Conservation (phyloP, 83 land plant genomes). For the Picea mariana region DNA sequence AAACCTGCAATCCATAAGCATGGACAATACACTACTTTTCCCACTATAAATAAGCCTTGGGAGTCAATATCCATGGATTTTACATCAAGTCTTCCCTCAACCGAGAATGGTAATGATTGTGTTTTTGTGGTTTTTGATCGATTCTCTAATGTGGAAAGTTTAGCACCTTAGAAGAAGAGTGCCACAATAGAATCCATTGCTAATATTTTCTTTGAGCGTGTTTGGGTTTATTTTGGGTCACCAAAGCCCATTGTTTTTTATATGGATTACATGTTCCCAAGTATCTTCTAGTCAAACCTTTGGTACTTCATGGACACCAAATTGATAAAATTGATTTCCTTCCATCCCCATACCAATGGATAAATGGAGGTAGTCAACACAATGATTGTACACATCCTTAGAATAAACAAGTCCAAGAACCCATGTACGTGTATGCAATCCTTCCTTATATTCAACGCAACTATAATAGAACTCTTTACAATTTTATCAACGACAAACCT, state of each 20-base stretch:
- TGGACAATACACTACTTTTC: too few relatives aligned
- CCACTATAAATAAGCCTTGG: too few relatives aligned
- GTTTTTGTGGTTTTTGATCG: too few relatives aligned
- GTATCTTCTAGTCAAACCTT: neutral
- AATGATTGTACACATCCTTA: neutral
- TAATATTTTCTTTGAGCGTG: too few relatives aligned
- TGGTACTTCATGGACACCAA: neutral
- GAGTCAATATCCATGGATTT: too few relatives aligned
- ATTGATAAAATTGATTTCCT: neutral
- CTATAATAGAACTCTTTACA: neutral
- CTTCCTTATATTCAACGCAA: neutral
- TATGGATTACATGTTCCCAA: neutral
- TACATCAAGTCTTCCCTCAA: too few relatives aligned
- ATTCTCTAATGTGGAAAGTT: too few relatives aligned
- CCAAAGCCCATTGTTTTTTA: neutral
- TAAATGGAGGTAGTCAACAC: neutral
- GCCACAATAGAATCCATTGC: too few relatives aligned
- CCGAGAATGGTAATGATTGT: too few relatives aligned
- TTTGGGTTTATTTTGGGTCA: neutral
- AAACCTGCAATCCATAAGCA: too few relatives aligned
- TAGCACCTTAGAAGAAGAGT: too few relatives aligned
- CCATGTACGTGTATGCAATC: neutral
- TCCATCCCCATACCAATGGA: neutral
- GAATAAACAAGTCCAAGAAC: neutral
- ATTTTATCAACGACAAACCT: neutral